phyloP scores from a whole-genome alignment of 345 rosid genomes.

The Boechera stricta region DNA sequence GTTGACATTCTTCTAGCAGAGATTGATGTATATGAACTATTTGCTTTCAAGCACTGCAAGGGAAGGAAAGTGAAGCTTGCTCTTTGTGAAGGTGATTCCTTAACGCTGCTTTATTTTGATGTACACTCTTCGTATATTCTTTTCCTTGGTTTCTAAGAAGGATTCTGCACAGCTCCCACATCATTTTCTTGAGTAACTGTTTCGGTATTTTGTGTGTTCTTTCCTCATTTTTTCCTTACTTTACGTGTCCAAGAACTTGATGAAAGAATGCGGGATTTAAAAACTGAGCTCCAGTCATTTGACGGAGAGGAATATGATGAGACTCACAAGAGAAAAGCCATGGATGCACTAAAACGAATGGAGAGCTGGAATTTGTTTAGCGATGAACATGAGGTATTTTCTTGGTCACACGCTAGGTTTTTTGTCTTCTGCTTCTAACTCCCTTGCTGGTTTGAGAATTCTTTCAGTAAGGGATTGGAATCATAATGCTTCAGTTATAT shows the following conservation, averaged over 20 bases:
- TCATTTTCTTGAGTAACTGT: constrained; percentile 22
- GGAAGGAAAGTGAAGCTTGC: constrained; percentile 96
- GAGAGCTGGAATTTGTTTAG: constrained; percentile 96
- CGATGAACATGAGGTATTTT: constrained; percentile 73
- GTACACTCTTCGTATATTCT: constrained; percentile 1
- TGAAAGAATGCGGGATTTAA: constrained; percentile 94
- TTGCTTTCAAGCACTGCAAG: constrained; percentile 97
- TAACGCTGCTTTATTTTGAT: constrained; percentile 32
- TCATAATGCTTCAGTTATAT: constrained; percentile 20
- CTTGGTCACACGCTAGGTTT: constrained; percentile 17
- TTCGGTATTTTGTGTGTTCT: constrained; percentile 14
- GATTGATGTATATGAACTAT: constrained; percentile 97
- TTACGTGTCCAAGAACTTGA: constrained; percentile 74
- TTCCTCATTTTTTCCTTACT: constrained; percentile 26
- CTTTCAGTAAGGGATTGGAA: constrained; percentile 17
- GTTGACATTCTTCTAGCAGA: constrained; percentile 97
- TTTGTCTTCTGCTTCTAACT: constrained; percentile 33
- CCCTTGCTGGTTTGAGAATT: constrained; percentile 23
- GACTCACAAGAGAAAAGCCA: constrained; percentile 76
- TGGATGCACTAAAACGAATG: constrained; percentile 86
- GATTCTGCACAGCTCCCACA: constrained; percentile 13
- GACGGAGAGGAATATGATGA: constrained; percentile 89
- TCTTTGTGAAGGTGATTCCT: constrained; percentile 85
- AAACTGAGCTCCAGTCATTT: constrained; percentile 90
- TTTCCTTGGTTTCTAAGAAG: constrained; percentile 22